phyloP scores from a whole-genome alignment of 176 grass and related monocot genomes.

The Pontederia paniculata region DNA sequence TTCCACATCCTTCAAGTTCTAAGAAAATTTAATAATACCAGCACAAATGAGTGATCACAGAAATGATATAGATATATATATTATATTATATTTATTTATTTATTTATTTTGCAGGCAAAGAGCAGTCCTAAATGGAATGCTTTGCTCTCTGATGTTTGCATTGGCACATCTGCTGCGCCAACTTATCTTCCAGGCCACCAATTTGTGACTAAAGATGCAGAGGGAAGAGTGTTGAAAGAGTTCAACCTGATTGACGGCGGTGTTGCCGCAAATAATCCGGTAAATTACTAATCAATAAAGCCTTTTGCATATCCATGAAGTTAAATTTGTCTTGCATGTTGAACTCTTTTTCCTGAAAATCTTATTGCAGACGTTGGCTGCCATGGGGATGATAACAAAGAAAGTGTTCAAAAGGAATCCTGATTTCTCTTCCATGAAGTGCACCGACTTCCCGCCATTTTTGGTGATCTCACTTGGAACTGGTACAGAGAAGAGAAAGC shows the following conservation, averaged over 20 bases:
- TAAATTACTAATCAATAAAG: neutral
- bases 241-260: conserved; percentile 65
- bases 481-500: conserved; percentile 26
- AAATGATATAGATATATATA: too few species aligned
- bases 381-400: too few species aligned
- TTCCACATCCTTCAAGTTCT: too few species aligned
- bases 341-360: too few species aligned
- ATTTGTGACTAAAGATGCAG: conserved; percentile 13
- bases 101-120: too few species aligned
- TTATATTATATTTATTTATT: too few species aligned
- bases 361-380: too few species aligned
- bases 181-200: conserved; percentile 47
- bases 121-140: conserved; percentile 29
- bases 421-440: too few species aligned
- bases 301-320: neutral
- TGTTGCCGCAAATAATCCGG: conserved; percentile 63
- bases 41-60: too few species aligned
- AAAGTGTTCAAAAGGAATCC: too few species aligned
- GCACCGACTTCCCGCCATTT: conserved; percentile 34
- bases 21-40: too few species aligned
- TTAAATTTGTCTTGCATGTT: too few species aligned
- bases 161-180: conserved; percentile 56
- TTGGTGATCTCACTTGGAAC: conserved; percentile 39
- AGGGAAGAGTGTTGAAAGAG: conserved; percentile 18
- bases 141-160: conserved; percentile 52